Percentiles rank a stretch among this genome's conserved stretches.
These are phyloP conservation scores for Colletotrichum tamarilloi DNA, from an alignment of 2,329 filamentous ascomycete genomes.

Conservation along the genomic window DNA sequence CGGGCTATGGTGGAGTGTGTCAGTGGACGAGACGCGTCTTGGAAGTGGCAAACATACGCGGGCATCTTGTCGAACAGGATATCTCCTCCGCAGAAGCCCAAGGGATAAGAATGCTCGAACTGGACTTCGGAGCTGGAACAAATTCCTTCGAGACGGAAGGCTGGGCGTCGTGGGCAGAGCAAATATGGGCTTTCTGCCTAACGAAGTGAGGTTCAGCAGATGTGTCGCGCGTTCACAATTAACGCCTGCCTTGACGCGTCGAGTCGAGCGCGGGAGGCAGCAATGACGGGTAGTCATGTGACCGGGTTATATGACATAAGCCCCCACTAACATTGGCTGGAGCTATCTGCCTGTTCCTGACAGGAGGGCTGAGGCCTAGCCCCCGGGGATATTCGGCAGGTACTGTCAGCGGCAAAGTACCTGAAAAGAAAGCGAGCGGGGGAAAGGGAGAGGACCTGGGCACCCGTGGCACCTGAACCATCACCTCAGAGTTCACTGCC, in stretches of 20 bases:
- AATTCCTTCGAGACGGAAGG: neutral
- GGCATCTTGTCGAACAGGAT: conserved; percentile 48
- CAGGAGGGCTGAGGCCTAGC: neutral
- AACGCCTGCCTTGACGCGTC: conserved; percentile 24
- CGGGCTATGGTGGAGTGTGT: conserved; percentile 58
- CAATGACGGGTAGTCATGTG: conserved; percentile 35
- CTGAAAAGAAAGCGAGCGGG: neutral
- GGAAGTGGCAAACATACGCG: conserved; percentile 50
- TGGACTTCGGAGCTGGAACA: neutral
- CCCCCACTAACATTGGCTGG: neutral
- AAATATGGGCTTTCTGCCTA: conserved; percentile 1
- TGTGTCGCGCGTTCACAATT: conserved; percentile 19
- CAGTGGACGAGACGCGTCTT: conserved; percentile 36
- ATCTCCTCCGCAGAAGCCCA: neutral
- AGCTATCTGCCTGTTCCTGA: neutral
- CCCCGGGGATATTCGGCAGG: neutral
- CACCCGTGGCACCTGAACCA: neutral
- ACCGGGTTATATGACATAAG: neutral
- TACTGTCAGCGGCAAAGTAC: neutral
- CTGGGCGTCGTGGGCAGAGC: neutral
- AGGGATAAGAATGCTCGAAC: neutral
- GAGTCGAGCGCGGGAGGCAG: conserved; percentile 1
- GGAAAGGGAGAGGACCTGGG: neutral
- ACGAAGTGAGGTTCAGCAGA: neutral
- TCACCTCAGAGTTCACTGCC: conserved; percentile 7